Conservation (phyloP, 805 yeast species). For the Candida insectalens region DNA sequence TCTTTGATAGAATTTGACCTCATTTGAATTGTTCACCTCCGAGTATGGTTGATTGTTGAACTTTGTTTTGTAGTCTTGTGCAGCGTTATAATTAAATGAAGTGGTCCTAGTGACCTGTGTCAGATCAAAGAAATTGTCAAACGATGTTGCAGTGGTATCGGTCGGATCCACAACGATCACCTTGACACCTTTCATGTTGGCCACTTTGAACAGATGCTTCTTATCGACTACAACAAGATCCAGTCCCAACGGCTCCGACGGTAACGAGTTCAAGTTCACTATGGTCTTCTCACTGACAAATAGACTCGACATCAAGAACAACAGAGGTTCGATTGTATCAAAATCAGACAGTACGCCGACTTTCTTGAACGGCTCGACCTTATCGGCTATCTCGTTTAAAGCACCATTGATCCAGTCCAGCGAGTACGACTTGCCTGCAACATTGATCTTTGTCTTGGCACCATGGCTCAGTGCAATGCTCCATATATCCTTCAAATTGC, state of each 20-base stretch:
- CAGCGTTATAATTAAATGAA: constrained; percentile 11
- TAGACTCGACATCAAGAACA: constrained; percentile 18
- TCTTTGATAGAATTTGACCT: constrained; percentile 21
- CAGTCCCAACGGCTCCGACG: constrained; percentile 27
- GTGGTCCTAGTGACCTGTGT: constrained; percentile 18
- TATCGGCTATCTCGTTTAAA: constrained; percentile 19
- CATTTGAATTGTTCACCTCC: constrained; percentile 13
- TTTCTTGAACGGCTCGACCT: no score
- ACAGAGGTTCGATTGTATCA: constrained; percentile 10
- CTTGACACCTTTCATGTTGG: constrained; percentile 14
- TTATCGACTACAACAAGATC: constrained; percentile 22
- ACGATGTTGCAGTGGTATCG: no score
- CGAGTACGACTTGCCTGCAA: constrained; percentile 2
- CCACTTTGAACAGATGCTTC: constrained; percentile 5
- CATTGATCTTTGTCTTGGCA: constrained; percentile 1
- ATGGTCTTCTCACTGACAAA: constrained; percentile 28
- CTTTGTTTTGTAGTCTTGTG: constrained; percentile 13
- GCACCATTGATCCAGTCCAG: constrained; percentile 21
- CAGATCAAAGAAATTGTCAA: constrained; percentile 10
- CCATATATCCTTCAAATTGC: constrained; percentile 71
- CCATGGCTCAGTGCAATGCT: constrained; percentile 29
- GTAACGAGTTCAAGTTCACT: constrained; percentile 36
- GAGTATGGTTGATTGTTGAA: constrained; percentile 21
- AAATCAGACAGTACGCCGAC: constrained; percentile 17
- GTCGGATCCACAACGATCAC: constrained; percentile 18